Conservation (phyloP, 2,329 filamentous ascomycete genomes). For the Diaporthe nobilis region DNA sequence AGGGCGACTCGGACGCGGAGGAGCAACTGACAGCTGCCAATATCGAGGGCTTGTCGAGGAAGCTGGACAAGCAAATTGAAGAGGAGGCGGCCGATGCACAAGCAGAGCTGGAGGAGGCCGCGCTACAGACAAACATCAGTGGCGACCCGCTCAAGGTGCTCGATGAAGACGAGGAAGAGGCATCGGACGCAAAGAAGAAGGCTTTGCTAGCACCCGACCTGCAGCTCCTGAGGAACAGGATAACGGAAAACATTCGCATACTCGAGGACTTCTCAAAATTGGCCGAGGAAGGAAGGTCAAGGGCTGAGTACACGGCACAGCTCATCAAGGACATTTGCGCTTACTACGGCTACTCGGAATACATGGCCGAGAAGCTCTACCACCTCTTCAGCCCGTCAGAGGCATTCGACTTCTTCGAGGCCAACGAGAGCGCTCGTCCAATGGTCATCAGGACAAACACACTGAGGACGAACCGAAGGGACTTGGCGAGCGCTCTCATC, state of each 20-base stretch:
- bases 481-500: conserved; percentile 93
- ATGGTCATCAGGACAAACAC: conserved; percentile 98
- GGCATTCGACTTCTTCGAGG: conserved; percentile 98
- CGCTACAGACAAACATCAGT: conserved; percentile 93
- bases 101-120: conserved; percentile 86
- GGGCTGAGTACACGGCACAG: conserved; percentile 89
- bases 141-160: conserved; percentile 60
- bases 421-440: conserved; percentile 94
- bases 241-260: conserved; percentile 93
- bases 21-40: conserved; percentile 95
- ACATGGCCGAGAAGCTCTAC: conserved; percentile 95
- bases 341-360: conserved; percentile 97
- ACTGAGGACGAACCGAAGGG: conserved; percentile 80
- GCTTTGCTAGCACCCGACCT: conserved; percentile 87
- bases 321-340: conserved; percentile 92
- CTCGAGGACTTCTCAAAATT: conserved; percentile 90
- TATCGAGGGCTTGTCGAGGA: conserved; percentile 90
- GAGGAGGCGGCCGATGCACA: conserved; percentile 87
- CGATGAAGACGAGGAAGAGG: conserved; percentile 57
- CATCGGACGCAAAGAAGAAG: conserved; percentile 54
- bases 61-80: conserved; percentile 83
- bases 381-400: conserved; percentile 92
- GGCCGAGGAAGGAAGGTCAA: conserved; percentile 82
- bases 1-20: conserved; percentile 88
- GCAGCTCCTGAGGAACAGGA: conserved; percentile 87